Base-by-base conservation (phyloP, 2,329 filamentous ascomycete genomes). In the Tolypocladium ophioglossoides region DNA sequence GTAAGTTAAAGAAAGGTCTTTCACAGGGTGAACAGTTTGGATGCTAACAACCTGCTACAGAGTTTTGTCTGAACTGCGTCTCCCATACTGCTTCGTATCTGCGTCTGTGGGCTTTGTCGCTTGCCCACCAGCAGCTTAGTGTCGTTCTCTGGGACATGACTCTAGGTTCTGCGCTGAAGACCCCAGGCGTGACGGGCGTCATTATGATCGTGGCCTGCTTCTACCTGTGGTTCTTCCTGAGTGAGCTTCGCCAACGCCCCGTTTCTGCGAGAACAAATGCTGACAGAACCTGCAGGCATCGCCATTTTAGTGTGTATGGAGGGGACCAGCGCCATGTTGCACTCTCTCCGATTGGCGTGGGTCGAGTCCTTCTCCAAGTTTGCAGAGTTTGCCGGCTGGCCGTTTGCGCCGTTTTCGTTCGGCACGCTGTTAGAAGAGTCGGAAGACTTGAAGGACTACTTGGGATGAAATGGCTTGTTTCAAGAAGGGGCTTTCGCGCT, bases 61-160 rank as follows among this genome's bases (percentile, higher is more conserved):
- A 99, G 79, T 99, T 99, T 77, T 99, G 94, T 69, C 80, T 99
- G 64, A 99, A 99, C 78, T 97, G 92, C 71, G 92, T 99, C 59
- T 99, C 94, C 34, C 94, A 99, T 74, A 99, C 95, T 5, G 94
- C 94, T 5, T 99, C 94, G 1, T 99, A 99, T 73, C 87, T 99
- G 50, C 94, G 94, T 78, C 87, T 99, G 47, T 99, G 94, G 94
- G 94, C 94, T 35, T 73, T 99, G 63, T 99, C 94, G 2, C 85
- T 99, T 56, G 94, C 94, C 35, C 94, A 99, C 78, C 94, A 99
- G 71, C 94, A 97, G 79, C 85, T 99, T 57, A 96, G 90, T 50
- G 87, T 91, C 60, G 94, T 99, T 59, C 81, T 99, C 50, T 99
- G 94, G 94, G 82, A 82, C 64, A 99, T 99, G 94, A 99, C 94